Evolutionary conservation across 1,284 basidiomycete species (phyloP), one percentile per base, ranked within the genome.

Genomic region (Rhodotorula sp.): DNA sequence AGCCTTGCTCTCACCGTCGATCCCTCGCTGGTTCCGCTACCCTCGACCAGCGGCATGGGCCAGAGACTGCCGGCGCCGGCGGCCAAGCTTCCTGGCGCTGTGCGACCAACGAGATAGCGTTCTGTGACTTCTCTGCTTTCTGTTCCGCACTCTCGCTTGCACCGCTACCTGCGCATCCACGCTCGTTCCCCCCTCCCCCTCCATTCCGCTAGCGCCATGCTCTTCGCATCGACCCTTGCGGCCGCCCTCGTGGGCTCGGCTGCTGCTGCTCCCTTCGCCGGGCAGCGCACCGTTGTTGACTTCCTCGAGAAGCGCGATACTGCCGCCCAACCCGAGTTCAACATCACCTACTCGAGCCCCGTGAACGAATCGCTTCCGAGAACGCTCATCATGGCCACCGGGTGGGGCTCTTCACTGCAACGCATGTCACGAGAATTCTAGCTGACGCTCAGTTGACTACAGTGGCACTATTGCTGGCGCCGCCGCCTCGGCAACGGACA

Each of bases 391-490:
- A 41, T 65, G 48, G 64, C 64, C 8, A 65, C 64, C 19, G 64
- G 64, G 57, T 58, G n/a, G 44, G 50, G 17, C 34, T 41, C 23
- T 41, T 46, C 34, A 34, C 46, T 21, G 23, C 63, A 27, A 27
- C 7, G 21, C 23, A 8, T 13, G n/a, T 14, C 23, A 10, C 19
- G 46, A 23, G 13, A 23, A 21, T n/a, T 41, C 9, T 10, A n/a
- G 56, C 56, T 44, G 56, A 44, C 25, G 23, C 41, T 10, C 48
- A 4, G 23, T n/a, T n/a, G 9, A 2, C 8, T 25, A 21, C 34
- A 78, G 77, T 12, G 78, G 78, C 0, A 79, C 77, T 2, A 79
- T 79, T 49, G 79, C 78, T 9, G 79, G 78, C 9, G 61, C 67
- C 2, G 70, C 72, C 4, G 57, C 75, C 10, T 55, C 45, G 7